These are phyloP conservation scores for Vitis vinifera DNA, from an alignment of 164 flowering plant genomes.

Conservation along the genomic window ASM3070453v1 NC_081806.1:2858001-2858500, in stretches of 20 bases:
- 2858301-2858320: conserved; percentile 96
- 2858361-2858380: conserved; percentile 89
- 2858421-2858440: conserved; percentile 25
- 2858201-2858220: background rate
- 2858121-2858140: conserved; percentile 1
- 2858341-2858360: conserved; percentile 95
- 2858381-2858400: conserved; percentile 3
- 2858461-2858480: conserved; percentile 97
- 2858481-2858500: conserved; percentile 96
- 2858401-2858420: background rate
- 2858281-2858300: conserved; percentile 9
- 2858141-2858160: background rate
- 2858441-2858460: conserved; percentile 82
- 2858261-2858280: background rate
- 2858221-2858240: background rate
- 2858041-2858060: conserved; percentile 96
- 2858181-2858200: background rate
- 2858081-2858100: conserved; percentile 99
- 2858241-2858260: background rate
- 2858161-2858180: background rate
- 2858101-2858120: conserved; percentile 77
- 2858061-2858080: conserved; percentile 97
- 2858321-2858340: conserved; percentile 97
- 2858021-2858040: conserved; percentile 96
- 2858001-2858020: conserved; percentile 30